Evolutionary conservation across 139 green algal genomes (phyloP).

Genomic region (Tetratostichococcus sp.): DNA sequence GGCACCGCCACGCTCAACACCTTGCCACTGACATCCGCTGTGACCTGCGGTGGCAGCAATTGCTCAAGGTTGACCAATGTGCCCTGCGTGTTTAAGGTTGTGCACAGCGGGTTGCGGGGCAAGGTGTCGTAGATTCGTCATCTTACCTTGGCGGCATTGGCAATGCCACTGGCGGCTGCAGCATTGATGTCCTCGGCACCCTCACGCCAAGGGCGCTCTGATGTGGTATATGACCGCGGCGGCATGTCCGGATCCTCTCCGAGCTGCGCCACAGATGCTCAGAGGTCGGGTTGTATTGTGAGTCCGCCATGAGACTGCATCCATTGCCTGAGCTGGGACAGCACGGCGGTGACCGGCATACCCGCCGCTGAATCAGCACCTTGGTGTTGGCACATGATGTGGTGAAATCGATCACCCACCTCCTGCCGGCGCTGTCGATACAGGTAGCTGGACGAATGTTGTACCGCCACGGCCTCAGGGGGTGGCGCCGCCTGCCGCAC

Average conservation of each 20-base stretch:
- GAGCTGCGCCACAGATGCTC: background rate
- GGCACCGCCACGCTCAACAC: conserved; percentile 3
- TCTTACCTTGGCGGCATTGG: background rate
- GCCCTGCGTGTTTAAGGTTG: too few relatives aligned
- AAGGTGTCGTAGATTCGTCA: too few relatives aligned
- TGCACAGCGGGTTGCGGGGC: too few relatives aligned
- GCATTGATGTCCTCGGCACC: background rate
- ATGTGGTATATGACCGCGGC: background rate
- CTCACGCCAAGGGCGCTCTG: background rate
- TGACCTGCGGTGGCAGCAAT: conserved; percentile 1
- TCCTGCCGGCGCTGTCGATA: background rate
- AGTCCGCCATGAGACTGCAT: too few relatives aligned
- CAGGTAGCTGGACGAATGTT: conserved; percentile 7
- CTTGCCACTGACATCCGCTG: background rate
- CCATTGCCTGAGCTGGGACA: too few relatives aligned
- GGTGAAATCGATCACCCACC: background rate
- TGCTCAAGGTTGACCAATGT: background rate
- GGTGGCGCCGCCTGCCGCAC: background rate
- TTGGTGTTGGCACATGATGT: too few relatives aligned
- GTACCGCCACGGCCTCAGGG: conserved; percentile 3
- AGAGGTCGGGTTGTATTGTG: too few relatives aligned
- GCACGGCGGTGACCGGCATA: too few relatives aligned
- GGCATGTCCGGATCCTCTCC: background rate
- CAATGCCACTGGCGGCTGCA: background rate
- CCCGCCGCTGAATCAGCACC: too few relatives aligned